Evolutionary conservation across 2,329 filamentous ascomycete species (phyloP).

Genomic region (Colletotrichum incanum): DNA sequence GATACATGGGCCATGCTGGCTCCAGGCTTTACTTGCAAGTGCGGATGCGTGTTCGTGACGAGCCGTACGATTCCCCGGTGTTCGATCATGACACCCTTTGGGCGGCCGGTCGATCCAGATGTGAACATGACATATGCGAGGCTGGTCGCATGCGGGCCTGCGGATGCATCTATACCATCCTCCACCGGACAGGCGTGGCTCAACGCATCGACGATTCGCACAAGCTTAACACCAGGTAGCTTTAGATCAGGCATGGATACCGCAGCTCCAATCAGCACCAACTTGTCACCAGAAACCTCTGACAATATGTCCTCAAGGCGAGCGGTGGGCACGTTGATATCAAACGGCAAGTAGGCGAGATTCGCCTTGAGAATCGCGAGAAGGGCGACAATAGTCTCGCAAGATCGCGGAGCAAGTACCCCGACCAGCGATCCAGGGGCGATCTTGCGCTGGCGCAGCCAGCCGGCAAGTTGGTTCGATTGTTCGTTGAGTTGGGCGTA

Average conservation of each 20-base stretch:
- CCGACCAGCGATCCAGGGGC: conserved; percentile 43
- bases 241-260: not conserved
- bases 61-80: conserved; percentile 42
- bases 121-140: conserved; percentile 63
- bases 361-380: conserved; percentile 44
- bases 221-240: not conserved
- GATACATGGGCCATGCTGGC: not conserved
- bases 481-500: conserved; percentile 46
- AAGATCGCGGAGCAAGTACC: conserved; percentile 45
- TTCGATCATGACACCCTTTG: conserved; percentile 62
- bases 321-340: conserved; percentile 38
- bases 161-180: not conserved
- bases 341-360: conserved; percentile 44
- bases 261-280: conserved; percentile 19
- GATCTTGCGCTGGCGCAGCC: conserved; percentile 34
- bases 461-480: conserved; percentile 45
- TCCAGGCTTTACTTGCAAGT: not conserved
- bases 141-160: conserved; percentile 31
- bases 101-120: conserved; percentile 65
- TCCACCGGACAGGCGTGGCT: not conserved
- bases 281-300: conserved; percentile 11
- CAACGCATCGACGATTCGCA: not conserved
- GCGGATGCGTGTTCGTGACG: not conserved
- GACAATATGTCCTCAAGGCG: conserved; percentile 40
- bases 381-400: conserved; percentile 43